Conservation (phyloP, 176 grass and related monocot genomes). For the Tillandsia leiboldiana region DNA sequence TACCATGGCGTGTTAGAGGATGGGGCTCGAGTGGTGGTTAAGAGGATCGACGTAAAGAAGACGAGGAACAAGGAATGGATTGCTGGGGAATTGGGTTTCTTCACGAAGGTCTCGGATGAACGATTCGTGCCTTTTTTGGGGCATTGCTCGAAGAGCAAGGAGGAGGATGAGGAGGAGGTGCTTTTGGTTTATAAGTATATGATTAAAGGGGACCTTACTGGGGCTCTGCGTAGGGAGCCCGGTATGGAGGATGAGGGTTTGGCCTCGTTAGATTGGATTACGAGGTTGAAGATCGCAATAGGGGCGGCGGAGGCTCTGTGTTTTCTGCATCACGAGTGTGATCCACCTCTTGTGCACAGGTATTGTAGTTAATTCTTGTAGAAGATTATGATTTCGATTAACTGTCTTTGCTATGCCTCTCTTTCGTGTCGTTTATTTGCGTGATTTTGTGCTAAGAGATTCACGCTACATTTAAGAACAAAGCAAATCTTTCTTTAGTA, state of each 20-base stretch:
- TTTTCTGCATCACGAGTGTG: constrained; percentile 77
- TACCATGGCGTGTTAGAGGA: constrained; percentile 57
- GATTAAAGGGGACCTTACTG: constrained; percentile 65
- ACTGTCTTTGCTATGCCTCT: neutral
- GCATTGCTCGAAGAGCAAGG: constrained; percentile 37
- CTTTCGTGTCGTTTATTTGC: neutral
- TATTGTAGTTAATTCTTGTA: constrained; percentile 18
- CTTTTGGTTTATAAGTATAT: constrained; percentile 68
- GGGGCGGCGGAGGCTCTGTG: constrained; percentile 74
- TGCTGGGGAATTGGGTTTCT: constrained; percentile 41
- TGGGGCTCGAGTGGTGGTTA: constrained; percentile 50
- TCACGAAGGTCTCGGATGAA: constrained; percentile 31
- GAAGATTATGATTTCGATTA: neutral
- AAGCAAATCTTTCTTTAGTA: no score
- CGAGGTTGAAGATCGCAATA: constrained; percentile 73
- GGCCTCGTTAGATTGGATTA: constrained; percentile 91
- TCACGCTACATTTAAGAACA: neutral
- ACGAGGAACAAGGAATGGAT: constrained; percentile 27
- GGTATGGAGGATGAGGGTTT: constrained; percentile 30
- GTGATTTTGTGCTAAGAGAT: neutral
- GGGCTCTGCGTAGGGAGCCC: constrained; percentile 49
- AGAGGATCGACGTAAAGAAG: constrained; percentile 40
- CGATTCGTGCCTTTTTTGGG: constrained; percentile 69
- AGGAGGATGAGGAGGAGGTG: constrained; percentile 48
- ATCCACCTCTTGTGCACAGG: constrained; percentile 78